Conservation (phyloP, 179 eudicot species). For the Beta lomatogona region DNA sequence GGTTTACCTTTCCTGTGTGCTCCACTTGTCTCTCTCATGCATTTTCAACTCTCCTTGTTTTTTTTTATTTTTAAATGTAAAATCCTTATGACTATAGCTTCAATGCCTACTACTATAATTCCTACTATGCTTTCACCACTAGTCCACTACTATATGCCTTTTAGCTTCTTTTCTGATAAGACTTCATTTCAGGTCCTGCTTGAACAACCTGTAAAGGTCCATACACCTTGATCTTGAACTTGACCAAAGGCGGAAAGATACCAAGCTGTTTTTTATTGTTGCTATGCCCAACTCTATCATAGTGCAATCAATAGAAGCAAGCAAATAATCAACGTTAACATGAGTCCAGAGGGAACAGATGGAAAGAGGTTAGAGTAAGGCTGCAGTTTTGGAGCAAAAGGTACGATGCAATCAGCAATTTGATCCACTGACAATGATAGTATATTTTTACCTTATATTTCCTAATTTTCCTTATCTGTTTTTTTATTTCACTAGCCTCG, state of each 20-base stretch:
- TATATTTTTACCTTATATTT: background rate
- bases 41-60: background rate
- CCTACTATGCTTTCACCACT: background rate
- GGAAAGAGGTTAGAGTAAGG: too few relatives aligned
- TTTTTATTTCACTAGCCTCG: background rate
- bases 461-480: background rate
- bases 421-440: background rate
- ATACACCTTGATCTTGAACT: background rate
- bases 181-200: background rate
- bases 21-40: background rate
- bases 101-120: background rate
- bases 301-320: background rate
- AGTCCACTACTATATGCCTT: background rate
- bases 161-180: background rate
- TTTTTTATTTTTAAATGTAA: background rate
- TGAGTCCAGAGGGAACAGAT: too few relatives aligned
- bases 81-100: background rate
- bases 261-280: background rate
- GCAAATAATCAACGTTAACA: too few relatives aligned
- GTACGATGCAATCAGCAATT: too few relatives aligned
- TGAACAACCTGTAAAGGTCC: background rate
- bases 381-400: too few relatives aligned
- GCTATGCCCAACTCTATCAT: background rate
- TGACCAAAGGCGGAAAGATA: background rate
- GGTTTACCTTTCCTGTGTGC: background rate